Evolutionary conservation across 73 alveolate species (phyloP), one percentile per base, ranked within the genome.

Genomic region (Durusdinium trenchii): DNA sequence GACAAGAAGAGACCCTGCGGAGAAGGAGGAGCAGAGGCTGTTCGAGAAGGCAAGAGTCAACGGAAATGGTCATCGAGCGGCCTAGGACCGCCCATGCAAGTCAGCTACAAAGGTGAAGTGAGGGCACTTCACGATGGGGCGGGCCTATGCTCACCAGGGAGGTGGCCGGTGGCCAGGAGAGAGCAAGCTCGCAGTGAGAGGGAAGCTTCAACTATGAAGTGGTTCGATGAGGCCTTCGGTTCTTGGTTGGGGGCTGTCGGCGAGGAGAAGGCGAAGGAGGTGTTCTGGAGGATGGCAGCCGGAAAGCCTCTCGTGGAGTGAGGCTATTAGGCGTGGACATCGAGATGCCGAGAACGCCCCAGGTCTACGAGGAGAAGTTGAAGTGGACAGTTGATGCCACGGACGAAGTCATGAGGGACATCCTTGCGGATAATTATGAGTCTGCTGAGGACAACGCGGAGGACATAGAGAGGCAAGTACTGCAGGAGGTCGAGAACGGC

Each of bases 251-350:
- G 48, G 23, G 94, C 43, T 16, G 79, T 6, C 3, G n/a, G n/a
- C n/a, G n/a, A n/a, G n/a, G n/a, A n/a, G n/a, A n/a, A n/a, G n/a
- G n/a, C n/a, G n/a, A 30, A n/a, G 60, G n/a, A 35, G n/a, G 51
- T 85, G 38, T 85, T 85, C 79, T 85, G 60, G 79, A n/a, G 28
- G 76, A 3, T 85, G 94, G 94, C 94, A 36, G 94, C 60, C 12
- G 94, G 94, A 6, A 51, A 30, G 76, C 18, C 7, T 26, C 23
- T 36, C 38, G 38, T 61, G 47, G 28, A 3, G 95, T 81, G 20
- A 82, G 54, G 61, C 82, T 50, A 10, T 18, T 86, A 4, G 95
- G 95, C 5, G 95, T 86, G 81, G 95, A 47, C 64, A 35, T 23
- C 28, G 81, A 38, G 46, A 30, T 86, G 81, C 82, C 95, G 35